phyloP scores from a whole-genome alignment of 345 rosid genomes.

The Citrus sinensis region DVS_A1.0 CM039163.1:3669501-3670000 shows the following conservation, averaged over 20 bases:
- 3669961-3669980: slow-evolving; percentile 52
- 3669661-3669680: slow-evolving; percentile 40
- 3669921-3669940: slow-evolving; percentile 65
- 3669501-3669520: slow-evolving; percentile 49
- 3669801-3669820: slow-evolving; percentile 66
- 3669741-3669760: slow-evolving; percentile 47
- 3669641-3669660: slow-evolving; percentile 47
- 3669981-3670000: slow-evolving; percentile 54
- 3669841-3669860: slow-evolving; percentile 66
- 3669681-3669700: slow-evolving; percentile 70
- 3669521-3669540: slow-evolving; percentile 49
- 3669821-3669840: slow-evolving; percentile 80
- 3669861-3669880: slow-evolving; percentile 83
- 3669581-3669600: slow-evolving; percentile 56
- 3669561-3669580: slow-evolving; percentile 54
- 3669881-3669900: slow-evolving; percentile 62
- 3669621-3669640: slow-evolving; percentile 55
- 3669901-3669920: slow-evolving; percentile 64
- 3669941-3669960: slow-evolving; percentile 62
- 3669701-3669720: slow-evolving; percentile 80
- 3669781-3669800: slow-evolving; percentile 58
- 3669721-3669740: slow-evolving; percentile 59
- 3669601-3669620: slow-evolving; percentile 68
- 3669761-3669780: slow-evolving; percentile 65
- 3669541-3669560: slow-evolving; percentile 68